Evolutionary conservation across 1,139 yeast genomes (phyloP).

Genomic region (Scheffersomyces lignicola): DNA sequence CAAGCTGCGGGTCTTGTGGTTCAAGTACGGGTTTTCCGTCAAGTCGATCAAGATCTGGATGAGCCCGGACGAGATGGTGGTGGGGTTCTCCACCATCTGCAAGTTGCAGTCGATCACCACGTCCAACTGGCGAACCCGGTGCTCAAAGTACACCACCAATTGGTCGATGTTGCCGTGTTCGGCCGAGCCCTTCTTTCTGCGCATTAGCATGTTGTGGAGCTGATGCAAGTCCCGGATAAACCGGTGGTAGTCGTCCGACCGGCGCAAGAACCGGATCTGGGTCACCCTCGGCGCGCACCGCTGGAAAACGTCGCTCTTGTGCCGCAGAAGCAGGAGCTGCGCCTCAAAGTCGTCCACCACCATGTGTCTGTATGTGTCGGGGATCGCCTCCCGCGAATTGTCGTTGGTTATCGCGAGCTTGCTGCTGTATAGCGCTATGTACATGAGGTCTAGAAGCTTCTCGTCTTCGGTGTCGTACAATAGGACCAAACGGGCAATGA

Average conservation of each 20-base stretch:
- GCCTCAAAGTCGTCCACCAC: neutral
- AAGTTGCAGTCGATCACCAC: constrained; percentile 30
- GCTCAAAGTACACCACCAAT: constrained; percentile 17
- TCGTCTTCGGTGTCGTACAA: neutral
- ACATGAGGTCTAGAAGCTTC: neutral
- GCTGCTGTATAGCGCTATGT: neutral
- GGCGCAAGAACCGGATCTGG: neutral
- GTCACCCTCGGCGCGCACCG: neutral
- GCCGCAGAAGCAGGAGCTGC: neutral
- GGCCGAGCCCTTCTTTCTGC: constrained; percentile 6
- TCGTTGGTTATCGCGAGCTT: neutral
- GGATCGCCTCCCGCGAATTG: neutral
- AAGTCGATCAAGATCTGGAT: constrained; percentile 13
- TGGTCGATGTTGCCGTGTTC: constrained; percentile 6
- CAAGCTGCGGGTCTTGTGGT: constrained; percentile 22
- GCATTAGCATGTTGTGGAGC: constrained; percentile 24
- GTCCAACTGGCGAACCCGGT: constrained; percentile 20
- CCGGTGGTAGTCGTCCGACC: constrained; percentile 22
- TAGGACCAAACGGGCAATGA: neutral
- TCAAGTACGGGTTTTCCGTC: constrained; percentile 10
- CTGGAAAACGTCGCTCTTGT: neutral
- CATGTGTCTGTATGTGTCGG: neutral
- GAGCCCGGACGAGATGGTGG: constrained; percentile 14
- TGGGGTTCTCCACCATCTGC: constrained; percentile 16
- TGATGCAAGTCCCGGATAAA: constrained; percentile 26